Percentiles rank a stretch among this genome's conserved stretches.
Evolutionary conservation across 257 asterid species (phyloP).

Genomic region (Ilex asprella): DNA sequence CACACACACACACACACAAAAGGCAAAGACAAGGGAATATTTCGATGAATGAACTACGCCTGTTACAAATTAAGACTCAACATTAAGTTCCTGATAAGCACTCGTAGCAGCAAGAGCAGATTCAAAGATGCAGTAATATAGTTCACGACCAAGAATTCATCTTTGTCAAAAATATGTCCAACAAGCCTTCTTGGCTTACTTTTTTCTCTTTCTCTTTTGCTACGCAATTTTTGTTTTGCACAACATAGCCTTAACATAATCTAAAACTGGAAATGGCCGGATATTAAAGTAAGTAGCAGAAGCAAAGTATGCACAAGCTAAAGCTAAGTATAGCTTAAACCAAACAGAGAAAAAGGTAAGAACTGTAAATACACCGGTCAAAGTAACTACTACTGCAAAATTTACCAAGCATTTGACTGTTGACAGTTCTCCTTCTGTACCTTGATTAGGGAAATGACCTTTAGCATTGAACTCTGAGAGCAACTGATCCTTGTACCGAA

Average conservation of each 20-base stretch:
- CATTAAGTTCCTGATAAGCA: too few species aligned
- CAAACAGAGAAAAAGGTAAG: not conserved
- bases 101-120: too few species aligned
- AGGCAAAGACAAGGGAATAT: too few species aligned
- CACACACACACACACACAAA: too few species aligned
- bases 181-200: too few species aligned
- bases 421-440: constrained; percentile 1
- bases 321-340: not conserved
- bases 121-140: too few species aligned
- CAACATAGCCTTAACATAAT: not conserved
- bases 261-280: not conserved
- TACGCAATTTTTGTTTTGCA: not conserved
- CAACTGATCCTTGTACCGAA: not conserved
- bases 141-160: too few species aligned
- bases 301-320: constrained; percentile 3
- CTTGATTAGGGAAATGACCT: not conserved
- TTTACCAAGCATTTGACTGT: constrained; percentile 3
- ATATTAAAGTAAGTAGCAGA: not conserved
- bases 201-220: too few species aligned
- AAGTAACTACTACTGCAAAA: not conserved
- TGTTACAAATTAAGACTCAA: too few species aligned
- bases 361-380: not conserved
- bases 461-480: not conserved
- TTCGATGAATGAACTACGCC: too few species aligned
- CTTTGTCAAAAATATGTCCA: too few species aligned